Evolutionary conservation across 441 rosid species (phyloP).

Genomic region (Isatis lusitanica): DNA sequence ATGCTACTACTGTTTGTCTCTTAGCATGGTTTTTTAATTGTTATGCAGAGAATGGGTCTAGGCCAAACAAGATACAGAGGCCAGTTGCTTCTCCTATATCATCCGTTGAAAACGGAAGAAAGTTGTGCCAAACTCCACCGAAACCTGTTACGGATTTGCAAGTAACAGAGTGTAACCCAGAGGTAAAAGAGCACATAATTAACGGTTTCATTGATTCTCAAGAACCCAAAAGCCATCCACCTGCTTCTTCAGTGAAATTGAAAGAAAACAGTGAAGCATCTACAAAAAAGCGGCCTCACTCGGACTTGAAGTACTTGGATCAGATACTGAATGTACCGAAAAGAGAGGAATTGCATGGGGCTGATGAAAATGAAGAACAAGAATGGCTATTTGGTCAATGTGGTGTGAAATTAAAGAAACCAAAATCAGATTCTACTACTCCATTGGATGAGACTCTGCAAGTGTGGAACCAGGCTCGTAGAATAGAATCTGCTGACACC

Average conservation of each 20-base stretch:
- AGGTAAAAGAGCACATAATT: slow-evolving; percentile 40
- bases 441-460: slow-evolving; percentile 34
- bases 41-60: slow-evolving; percentile 53
- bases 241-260: slow-evolving; percentile 32
- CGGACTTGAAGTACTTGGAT: slow-evolving; percentile 55
- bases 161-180: slow-evolving; percentile 37
- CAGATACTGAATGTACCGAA: slow-evolving; percentile 53
- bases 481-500: slow-evolving; percentile 52
- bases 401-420: slow-evolving; percentile 30
- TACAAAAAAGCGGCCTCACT: slow-evolving; percentile 51
- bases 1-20: background rate
- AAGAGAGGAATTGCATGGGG: slow-evolving; percentile 34
- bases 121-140: slow-evolving; percentile 36
- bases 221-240: slow-evolving; percentile 23
- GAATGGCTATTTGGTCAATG: slow-evolving; percentile 49
- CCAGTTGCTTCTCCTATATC: slow-evolving; percentile 34
- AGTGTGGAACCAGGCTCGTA: slow-evolving; percentile 56
- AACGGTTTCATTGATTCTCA: slow-evolving; percentile 45
- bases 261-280: slow-evolving; percentile 44
- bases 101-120: slow-evolving; percentile 50
- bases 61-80: slow-evolving; percentile 47
- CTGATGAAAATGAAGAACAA: slow-evolving; percentile 39
- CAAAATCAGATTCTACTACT: slow-evolving; percentile 21
- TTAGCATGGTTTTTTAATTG: slow-evolving; percentile 37
- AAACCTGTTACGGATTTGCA: slow-evolving; percentile 37